Conservation (phyloP, 305 asterid species). For the Coffea humblotiana region DNA sequence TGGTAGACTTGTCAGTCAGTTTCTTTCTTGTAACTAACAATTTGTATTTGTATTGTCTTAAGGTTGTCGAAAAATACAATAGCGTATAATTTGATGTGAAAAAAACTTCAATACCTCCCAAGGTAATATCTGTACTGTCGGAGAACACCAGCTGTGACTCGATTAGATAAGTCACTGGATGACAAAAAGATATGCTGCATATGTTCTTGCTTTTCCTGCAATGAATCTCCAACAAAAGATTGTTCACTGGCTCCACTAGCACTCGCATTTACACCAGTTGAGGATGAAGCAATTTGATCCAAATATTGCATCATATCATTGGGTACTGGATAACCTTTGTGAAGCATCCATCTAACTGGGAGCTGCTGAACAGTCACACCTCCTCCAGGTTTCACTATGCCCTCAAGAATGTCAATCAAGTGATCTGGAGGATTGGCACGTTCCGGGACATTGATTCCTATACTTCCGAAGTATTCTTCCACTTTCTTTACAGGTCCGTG, state of each 20-base stretch:
- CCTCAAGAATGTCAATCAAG: constrained; percentile 96
- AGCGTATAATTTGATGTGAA: constrained; percentile 4
- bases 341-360: constrained; percentile 98
- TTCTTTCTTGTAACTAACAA: not conserved
- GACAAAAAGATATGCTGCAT: constrained; percentile 35
- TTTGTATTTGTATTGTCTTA: not conserved
- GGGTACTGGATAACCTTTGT: constrained; percentile 92
- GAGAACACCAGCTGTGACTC: constrained; percentile 62
- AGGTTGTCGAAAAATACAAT: constrained; percentile 4
- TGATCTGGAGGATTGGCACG: constrained; percentile 97
- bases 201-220: constrained; percentile 49
- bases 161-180: constrained; percentile 59
- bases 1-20: not conserved
- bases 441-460: constrained; percentile 83
- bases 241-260: constrained; percentile 33
- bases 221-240: constrained; percentile 31
- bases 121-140: constrained; percentile 86
- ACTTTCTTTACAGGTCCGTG: constrained; percentile 95
- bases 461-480: constrained; percentile 81
- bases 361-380: constrained; percentile 75
- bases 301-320: constrained; percentile 86
- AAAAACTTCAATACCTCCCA: constrained; percentile 63
- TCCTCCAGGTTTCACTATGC: constrained; percentile 65
- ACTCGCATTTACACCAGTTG: constrained; percentile 44
- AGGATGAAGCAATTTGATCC: constrained; percentile 69